Evolutionary conservation across 2,329 filamentous ascomycete genomes (phyloP), one percentile per base, ranked within the genome.

Genomic region (Purpureocillium takamizusanense): DNA sequence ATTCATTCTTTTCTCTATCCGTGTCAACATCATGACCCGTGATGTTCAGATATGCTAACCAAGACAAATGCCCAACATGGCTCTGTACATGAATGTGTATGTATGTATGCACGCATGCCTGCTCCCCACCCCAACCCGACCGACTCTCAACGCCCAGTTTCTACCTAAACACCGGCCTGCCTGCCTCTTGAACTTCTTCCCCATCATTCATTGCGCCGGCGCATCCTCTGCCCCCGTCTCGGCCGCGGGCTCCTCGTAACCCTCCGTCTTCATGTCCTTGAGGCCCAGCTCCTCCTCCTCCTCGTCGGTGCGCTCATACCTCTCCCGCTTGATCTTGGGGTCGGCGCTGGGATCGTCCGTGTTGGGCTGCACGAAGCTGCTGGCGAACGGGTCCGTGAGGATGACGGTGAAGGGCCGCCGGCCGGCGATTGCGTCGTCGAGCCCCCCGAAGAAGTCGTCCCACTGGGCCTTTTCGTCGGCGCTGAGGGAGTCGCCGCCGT

Each of bases 281-380:
- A 98, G 65, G 0, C 92, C 92, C 10, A 98, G 67, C 42, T 95
- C 86, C 53, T 98, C 92, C 63, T 95, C 86, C 56, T 98, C 92
- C 59, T 95, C 86, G 0, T 83, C 79, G 1, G 90, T 95, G 43
- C 92, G 76, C 42, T 84, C 77, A 59, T 98, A 98, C 23, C 86
- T 83, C 63, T 86, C 85, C 3, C 77, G 72, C 41, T 74, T 78
- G 56, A 98, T 83, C 62, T 92, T 83, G 13, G 82, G 82, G 55
- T 98, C 92, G 0, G 68, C 65, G 34, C 72, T 53, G 27, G 68
- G 67, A 2, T 84, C 82, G 48, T 88, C 83, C 17, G 87, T 84
- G 43, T 94, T 72, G 52, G 89, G 86, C 66, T 98, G 92, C 33
- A 98, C 84, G 56, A 94, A 98, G 55, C 87, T 95, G 59, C 85